A percentile compares a stretch with the other conserved stretches of the same genome.
phyloP scores from a whole-genome alignment of 179 eudicot genomes.

The Corrigiola litoralis region DNA sequence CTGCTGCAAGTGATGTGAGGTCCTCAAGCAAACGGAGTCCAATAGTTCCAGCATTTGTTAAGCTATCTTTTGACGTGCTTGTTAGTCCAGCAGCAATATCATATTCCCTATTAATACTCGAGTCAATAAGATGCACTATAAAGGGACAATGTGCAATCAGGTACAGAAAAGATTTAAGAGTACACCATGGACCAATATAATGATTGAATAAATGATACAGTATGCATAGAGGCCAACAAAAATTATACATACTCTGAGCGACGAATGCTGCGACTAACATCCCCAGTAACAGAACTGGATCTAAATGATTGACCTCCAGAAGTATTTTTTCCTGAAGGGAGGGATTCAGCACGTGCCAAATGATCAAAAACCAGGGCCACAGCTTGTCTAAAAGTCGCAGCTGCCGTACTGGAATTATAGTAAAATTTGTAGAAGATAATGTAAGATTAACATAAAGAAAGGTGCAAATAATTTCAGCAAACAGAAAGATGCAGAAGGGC shows the following conservation, averaged over 20 bases:
- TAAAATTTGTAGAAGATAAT: constrained; percentile 7
- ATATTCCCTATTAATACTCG: constrained; percentile 41
- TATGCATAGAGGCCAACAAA: background rate
- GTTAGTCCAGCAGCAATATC: constrained; percentile 50
- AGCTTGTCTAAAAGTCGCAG: constrained; percentile 98
- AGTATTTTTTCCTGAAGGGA: constrained; percentile 76
- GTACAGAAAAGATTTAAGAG: constrained; percentile 1
- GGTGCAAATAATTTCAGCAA: background rate
- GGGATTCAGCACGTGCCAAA: constrained; percentile 75
- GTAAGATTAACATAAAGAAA: constrained; percentile 2
- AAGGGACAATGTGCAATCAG: constrained; percentile 2
- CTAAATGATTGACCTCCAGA: constrained; percentile 77
- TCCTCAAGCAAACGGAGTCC: constrained; percentile 93
- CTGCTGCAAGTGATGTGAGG: constrained; percentile 99
- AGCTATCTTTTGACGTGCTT: constrained; percentile 54
- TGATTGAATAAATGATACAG: background rate
- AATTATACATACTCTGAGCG: constrained; percentile 60
- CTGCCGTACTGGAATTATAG: constrained; percentile 76
- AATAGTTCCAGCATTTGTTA: constrained; percentile 68
- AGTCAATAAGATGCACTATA: constrained; percentile 15
- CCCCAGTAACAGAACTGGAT: constrained; percentile 78
- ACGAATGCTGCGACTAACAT: constrained; percentile 78
- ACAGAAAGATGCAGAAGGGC: constrained; percentile 4
- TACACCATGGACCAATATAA: constrained; percentile 6
- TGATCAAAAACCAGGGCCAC: constrained; percentile 93